Base-by-base conservation (phyloP, 805 yeast genomes). In the Metschnikowia baotianmanensis region DNA sequence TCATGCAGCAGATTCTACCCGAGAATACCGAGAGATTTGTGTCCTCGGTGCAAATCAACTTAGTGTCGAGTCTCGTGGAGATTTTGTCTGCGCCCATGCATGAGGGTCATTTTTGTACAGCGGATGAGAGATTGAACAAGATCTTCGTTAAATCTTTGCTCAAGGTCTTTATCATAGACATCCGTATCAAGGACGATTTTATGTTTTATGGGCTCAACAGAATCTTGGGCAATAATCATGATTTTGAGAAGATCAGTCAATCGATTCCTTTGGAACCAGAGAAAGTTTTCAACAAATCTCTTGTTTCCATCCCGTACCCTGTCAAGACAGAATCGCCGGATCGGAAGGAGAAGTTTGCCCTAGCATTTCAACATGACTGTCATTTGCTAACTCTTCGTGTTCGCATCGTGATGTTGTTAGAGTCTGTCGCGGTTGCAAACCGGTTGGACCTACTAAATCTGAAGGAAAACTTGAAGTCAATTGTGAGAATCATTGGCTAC, bases 181-280 rank as follows among this genome's bases (percentile, higher is more conserved):
- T 72, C 3, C 69, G 71, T 0, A 51, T 62, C 19, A 58, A 59
- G 30, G 60, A 59, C 4, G 73, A 68, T 43, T 69, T 75, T 50
- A 61, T 67, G 50, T 62, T 77, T 33, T 75, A 63, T 49, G 85
- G 86, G 0, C 58, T 82, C 34, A 80, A 77, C 53, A 54, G 82
- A 42, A 46, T 68, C 3, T 38, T 77, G 22, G 86, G 86, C 0
- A 74, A 76, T 47, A 77, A 76, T 44, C 40, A 47, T 1, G 77
- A 74, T 50, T 60, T 68, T 21, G 47, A 45, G 10, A 63, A 75
- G 15, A 51, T 81, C 24, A 72, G 71, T 16, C 56, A 63, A 21
- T 54, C 76, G 3, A 60, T 77, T 4, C 76, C 80, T 1, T 32
- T 22, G 17, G 18, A 32, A 7, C 43, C 45, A 2, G 45, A 42